phyloP scores from a whole-genome alignment of 2,329 filamentous ascomycete genomes.

The Cordyceps cateniannulata region DNA sequence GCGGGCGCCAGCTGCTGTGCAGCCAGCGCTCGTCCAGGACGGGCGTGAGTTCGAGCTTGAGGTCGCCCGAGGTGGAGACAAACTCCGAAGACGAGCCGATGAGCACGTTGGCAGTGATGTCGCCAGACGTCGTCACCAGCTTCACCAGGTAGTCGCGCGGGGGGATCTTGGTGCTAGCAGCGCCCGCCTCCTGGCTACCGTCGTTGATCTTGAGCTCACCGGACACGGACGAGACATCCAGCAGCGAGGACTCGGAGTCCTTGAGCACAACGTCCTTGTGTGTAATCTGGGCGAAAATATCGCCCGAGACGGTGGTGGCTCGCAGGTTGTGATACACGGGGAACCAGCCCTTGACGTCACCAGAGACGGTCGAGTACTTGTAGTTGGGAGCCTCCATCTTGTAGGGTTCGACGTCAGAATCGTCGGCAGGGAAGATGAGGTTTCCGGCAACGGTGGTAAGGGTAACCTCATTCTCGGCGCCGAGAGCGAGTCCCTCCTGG shows the following conservation, averaged over 20 bases:
- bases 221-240: constrained; percentile 37
- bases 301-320: constrained; percentile 38
- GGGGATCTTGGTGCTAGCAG: constrained; percentile 27
- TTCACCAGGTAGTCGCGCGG: constrained; percentile 41
- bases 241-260: constrained; percentile 31
- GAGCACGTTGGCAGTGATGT: constrained; percentile 33
- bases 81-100: constrained; percentile 31
- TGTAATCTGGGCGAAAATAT: constrained; percentile 32
- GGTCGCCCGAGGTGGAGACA: constrained; percentile 33
- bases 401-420: constrained; percentile 27
- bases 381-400: constrained; percentile 36
- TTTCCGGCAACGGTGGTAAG: constrained; percentile 33
- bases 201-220: constrained; percentile 32
- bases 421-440: constrained; percentile 27
- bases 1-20: constrained; percentile 16
- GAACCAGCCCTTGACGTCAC: constrained; percentile 41
- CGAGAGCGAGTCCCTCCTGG: constrained; percentile 33
- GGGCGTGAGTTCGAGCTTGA: constrained; percentile 37
- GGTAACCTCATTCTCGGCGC: constrained; percentile 20
- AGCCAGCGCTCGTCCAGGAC: constrained; percentile 28
- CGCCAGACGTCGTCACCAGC: constrained; percentile 38
- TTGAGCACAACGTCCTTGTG: constrained; percentile 32
- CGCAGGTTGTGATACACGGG: constrained; percentile 44
- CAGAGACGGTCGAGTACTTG: constrained; percentile 35
- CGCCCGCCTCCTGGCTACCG: constrained; percentile 31